Percentiles rank a stretch among this genome's conserved stretches.
Evolutionary conservation across 2,329 filamentous ascomycete species (phyloP).

Genomic region (Mariannaea elegans): DNA sequence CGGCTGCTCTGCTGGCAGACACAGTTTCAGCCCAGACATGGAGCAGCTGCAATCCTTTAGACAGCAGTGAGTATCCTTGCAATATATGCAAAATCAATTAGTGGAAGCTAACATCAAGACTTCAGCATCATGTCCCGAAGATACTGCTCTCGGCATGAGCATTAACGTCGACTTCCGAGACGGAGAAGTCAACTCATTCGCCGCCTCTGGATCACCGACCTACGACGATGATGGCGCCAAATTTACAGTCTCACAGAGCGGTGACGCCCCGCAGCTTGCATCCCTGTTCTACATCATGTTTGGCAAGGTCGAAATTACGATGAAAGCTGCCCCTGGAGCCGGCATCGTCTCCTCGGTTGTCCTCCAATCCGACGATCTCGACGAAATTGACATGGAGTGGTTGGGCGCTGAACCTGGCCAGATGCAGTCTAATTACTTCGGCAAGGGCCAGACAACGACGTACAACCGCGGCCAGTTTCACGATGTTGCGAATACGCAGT

Average conservation of each 20-base stretch:
- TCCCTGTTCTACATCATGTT: conserved; percentile 99
- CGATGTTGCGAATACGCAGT: conserved; percentile 72
- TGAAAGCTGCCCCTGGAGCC: conserved; percentile 86
- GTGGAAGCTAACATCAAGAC: conserved; percentile 8
- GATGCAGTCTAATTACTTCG: conserved; percentile 98
- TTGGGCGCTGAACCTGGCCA: conserved; percentile 78
- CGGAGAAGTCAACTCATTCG: conserved; percentile 82
- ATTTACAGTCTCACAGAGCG: conserved; percentile 80
- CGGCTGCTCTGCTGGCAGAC: conserved; percentile 35
- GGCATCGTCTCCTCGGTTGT: conserved; percentile 96
- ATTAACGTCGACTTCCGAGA: conserved; percentile 85
- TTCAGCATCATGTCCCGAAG: conserved; percentile 70
- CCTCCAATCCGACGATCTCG: conserved; percentile 87
- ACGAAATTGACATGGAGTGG: conserved; percentile 99
- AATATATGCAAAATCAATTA: background rate
- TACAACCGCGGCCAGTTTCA: conserved; percentile 91
- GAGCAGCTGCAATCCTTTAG: conserved; percentile 51
- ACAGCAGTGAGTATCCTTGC: conserved; percentile 41
- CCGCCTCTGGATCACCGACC: conserved; percentile 71
- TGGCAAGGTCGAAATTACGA: conserved; percentile 83
- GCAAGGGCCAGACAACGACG: conserved; percentile 85
- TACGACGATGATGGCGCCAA: conserved; percentile 81
- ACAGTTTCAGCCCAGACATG: conserved; percentile 50
- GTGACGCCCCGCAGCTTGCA: conserved; percentile 85
- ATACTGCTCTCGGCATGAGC: conserved; percentile 85